A percentile compares a stretch with the other conserved stretches of the same genome.
Evolutionary conservation across 208 protist species (phyloP).

Genomic region (Leishmania martiniquensis): DNA sequence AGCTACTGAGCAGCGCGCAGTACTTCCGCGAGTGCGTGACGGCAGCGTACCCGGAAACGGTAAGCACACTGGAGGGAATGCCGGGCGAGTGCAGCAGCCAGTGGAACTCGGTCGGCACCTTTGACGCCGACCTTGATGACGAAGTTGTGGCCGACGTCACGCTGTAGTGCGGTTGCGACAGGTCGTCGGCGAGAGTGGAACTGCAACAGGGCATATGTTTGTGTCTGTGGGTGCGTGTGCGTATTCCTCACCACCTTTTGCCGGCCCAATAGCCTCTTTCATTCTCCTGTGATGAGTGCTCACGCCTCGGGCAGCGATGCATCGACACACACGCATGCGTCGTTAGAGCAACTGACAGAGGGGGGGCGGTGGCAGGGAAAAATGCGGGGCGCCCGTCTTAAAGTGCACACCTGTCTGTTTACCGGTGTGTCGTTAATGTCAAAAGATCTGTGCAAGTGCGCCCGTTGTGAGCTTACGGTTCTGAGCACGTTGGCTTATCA

Average conservation of each 20-base stretch:
- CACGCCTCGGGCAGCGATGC: no score
- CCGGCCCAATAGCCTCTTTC: background rate
- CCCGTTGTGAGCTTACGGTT: no score
- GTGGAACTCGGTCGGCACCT: constrained; percentile 68
- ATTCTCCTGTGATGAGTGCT: no score
- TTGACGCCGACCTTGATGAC: constrained; percentile 91
- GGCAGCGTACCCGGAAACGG: constrained; percentile 46
- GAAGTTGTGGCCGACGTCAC: constrained; percentile 80
- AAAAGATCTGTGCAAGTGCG: no score
- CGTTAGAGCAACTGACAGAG: no score
- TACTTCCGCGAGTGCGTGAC: constrained; percentile 75
- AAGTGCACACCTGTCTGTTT: no score
- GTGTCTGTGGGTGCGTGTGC: background rate
- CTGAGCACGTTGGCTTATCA: no score
- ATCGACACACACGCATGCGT: no score
- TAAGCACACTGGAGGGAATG: constrained; percentile 38
- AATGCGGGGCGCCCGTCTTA: no score
- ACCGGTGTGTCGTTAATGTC: no score
- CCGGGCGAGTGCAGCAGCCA: constrained; percentile 60
- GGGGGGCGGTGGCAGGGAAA: no score
- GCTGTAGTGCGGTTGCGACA: constrained; percentile 39
- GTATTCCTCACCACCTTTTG: background rate
- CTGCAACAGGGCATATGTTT: background rate
- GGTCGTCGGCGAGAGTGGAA: constrained; percentile 5
- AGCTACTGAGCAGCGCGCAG: constrained; percentile 83